These are phyloP conservation scores for Aureoboletus auriporus DNA, from an alignment of 768 basidiomycete genomes.

Conservation along the genomic window DNA sequence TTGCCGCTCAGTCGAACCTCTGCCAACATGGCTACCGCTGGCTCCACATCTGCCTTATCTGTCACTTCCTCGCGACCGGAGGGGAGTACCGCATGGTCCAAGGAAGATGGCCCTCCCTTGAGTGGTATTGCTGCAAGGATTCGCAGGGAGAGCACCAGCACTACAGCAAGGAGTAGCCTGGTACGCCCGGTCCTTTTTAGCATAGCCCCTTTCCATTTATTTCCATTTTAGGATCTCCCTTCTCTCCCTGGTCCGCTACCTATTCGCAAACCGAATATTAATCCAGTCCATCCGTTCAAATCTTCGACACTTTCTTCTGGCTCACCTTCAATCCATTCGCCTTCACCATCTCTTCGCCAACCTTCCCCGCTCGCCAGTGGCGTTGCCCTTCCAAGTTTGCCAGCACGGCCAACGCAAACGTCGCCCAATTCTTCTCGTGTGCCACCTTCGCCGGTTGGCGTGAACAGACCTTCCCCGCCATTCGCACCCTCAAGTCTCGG, in stretches of 20 bases:
- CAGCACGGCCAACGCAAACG: conserved; percentile 33
- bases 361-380: conserved; percentile 41
- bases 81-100: conserved; percentile 32
- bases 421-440: conserved; percentile 42
- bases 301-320: conserved; percentile 47
- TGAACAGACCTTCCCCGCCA: conserved; percentile 35
- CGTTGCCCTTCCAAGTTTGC: conserved; percentile 28
- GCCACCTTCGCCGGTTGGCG: conserved; percentile 37
- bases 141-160: conserved; percentile 49
- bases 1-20: conserved; percentile 34
- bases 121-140: conserved; percentile 41
- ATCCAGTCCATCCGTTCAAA: conserved; percentile 45
- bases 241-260: conserved; percentile 39
- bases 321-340: conserved; percentile 46
- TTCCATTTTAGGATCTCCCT: conserved; percentile 31
- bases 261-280: conserved; percentile 42
- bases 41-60: conserved; percentile 38
- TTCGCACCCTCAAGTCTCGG: conserved; percentile 41
- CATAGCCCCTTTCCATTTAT: conserved; percentile 4
- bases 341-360: conserved; percentile 44
- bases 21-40: conserved; percentile 27
- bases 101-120: conserved; percentile 32
- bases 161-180: conserved; percentile 31
- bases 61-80: conserved; percentile 39
- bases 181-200: conserved; percentile 8